A percentile compares a stretch with the other conserved stretches of the same genome.
phyloP scores from a whole-genome alignment of 805 yeast genomes.

The Lipomyces starkeyi region DNA sequence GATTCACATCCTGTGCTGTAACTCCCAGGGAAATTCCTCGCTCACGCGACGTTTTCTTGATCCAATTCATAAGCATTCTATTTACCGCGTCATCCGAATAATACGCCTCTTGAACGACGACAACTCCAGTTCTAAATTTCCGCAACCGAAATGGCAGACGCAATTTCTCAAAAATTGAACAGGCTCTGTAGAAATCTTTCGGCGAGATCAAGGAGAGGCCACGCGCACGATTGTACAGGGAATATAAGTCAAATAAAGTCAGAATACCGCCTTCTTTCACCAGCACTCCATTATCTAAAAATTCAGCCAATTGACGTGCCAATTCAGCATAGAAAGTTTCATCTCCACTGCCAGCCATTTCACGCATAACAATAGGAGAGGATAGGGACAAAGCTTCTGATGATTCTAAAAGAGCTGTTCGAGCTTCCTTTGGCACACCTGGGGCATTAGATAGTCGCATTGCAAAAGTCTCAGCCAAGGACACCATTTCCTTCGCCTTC shows the following conservation, averaged over 20 bases:
- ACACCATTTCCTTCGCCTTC: constrained; percentile 74
- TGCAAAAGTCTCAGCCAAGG: constrained; percentile 51
- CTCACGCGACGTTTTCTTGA: constrained; percentile 16
- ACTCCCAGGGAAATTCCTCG: constrained; percentile 52
- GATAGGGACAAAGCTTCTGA: constrained; percentile 44
- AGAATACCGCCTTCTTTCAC: constrained; percentile 62
- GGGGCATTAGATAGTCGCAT: constrained; percentile 41
- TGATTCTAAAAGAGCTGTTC: constrained; percentile 46
- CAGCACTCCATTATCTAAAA: constrained; percentile 55
- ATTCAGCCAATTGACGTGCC: constrained; percentile 79
- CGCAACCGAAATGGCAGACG: constrained; percentile 60
- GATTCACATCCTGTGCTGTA: constrained; percentile 36
- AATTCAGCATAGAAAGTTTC: constrained; percentile 57
- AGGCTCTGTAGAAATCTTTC: constrained; percentile 65
- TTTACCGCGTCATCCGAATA: constrained; percentile 48
- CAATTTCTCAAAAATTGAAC: constrained; percentile 60
- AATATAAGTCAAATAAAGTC: constrained; percentile 65
- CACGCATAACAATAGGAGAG: constrained; percentile 45
- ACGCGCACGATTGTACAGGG: constrained; percentile 66
- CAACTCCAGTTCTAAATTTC: constrained; percentile 49
- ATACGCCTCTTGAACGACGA: constrained; percentile 50
- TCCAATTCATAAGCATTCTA: constrained; percentile 46
- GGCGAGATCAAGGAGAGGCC: constrained; percentile 73
- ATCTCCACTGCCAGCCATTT: constrained; percentile 45
- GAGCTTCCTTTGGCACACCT: constrained; percentile 47